Evolutionary conservation across 2,329 filamentous ascomycete genomes (phyloP), one percentile per base, ranked within the genome.

Genomic region (Colletotrichum higginsianum): DNA sequence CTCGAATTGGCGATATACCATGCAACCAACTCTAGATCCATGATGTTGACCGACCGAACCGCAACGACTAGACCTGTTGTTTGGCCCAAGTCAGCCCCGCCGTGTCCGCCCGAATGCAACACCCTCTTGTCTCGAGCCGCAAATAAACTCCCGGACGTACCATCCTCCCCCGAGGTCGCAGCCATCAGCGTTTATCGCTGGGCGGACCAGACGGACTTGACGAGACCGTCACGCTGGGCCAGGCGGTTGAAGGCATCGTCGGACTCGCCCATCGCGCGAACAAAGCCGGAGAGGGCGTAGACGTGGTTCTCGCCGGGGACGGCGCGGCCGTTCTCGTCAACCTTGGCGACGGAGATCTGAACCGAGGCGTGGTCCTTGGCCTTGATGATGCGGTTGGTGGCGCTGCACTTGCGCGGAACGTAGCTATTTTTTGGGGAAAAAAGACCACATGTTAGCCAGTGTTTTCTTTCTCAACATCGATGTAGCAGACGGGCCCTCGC

Each of bases 341-440:
- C 96, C 90, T 98, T 98, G 86, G 93, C 96, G 84, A 99, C 89
- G 80, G 93, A 94, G 86, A 99, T 94, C 88, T 99, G 96, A 80
- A 98, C 96, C 75, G 94, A 97, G 81, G 94, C 96, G 91, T 99
- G 96, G 89, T 99, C 96, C 90, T 98, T 98, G 90, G 96, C 95
- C 90, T 98, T 98, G 92, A 99, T 98, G 91, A 98, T 98, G 88
- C 96, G 94, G 94, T 97, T 97, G 86, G 96, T 98, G 81, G 95
- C 95, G 86, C 91, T 94, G 94, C 96, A 98, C 90, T 98, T 98
- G 90, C 96, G 94, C 85, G 95, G 95, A 90, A 98, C 94, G 92
- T 97, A 97, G 86, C 94, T 97, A 83, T 65, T 65, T 8, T 42
- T 5, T 7, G 60, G 12, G 75, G 76, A 55, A 64, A 44, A 56